phyloP scores from a whole-genome alignment of 768 basidiomycete species.

The Psilocybe azurescens region DNA sequence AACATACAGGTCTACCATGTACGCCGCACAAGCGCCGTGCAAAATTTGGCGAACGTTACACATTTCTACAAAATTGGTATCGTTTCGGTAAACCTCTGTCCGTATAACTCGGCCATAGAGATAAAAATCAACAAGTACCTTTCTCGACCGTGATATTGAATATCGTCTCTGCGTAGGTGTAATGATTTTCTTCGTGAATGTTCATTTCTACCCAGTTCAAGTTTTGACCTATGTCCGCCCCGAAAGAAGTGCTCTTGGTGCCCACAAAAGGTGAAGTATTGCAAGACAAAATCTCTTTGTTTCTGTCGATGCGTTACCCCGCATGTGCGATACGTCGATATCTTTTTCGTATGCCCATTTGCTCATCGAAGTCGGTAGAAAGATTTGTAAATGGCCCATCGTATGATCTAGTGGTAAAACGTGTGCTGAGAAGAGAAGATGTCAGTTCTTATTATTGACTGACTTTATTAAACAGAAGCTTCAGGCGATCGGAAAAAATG shows the following conservation, averaged over 20 bases:
- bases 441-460: neutral
- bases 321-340: conserved; percentile 36
- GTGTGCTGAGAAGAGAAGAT: neutral
- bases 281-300: conserved; percentile 39
- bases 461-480: no score
- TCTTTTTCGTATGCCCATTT: conserved; percentile 6
- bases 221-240: conserved; percentile 42
- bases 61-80: conserved; percentile 50
- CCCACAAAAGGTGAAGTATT: conserved; percentile 44
- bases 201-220: conserved; percentile 42
- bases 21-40: conserved; percentile 64
- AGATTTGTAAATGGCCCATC: neutral
- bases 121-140: conserved; percentile 29
- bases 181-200: conserved; percentile 28
- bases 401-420: neutral
- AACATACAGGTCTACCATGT: conserved; percentile 59
- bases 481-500: no score
- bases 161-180: conserved; percentile 35
- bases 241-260: conserved; percentile 38
- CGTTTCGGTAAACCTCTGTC: neutral
- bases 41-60: conserved; percentile 51
- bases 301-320: conserved; percentile 45
- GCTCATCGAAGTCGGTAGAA: neutral
- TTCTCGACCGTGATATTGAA: conserved; percentile 44
- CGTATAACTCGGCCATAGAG: neutral